phyloP scores from a whole-genome alignment of 805 yeast genomes.

The Candida maesae region DNA sequence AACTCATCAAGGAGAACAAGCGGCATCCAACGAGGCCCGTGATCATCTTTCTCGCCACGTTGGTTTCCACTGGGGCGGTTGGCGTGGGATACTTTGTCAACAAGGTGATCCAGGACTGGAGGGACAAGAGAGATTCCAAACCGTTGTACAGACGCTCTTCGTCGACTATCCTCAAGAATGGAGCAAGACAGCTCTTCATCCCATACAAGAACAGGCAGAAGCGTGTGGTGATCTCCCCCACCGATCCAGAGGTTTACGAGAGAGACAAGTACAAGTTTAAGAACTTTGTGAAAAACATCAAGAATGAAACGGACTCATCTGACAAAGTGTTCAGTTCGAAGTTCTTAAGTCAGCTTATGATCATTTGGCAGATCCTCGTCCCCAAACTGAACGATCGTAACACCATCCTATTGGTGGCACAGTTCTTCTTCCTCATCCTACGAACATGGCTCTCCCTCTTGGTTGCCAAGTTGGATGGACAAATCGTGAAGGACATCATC shows the following conservation, averaged over 20 bases:
- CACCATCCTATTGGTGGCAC: conserved; percentile 60
- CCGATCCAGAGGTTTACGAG: conserved; percentile 28
- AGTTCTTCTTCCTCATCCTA: conserved; percentile 67
- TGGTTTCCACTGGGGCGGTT: conserved; percentile 23
- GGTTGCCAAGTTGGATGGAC: conserved; percentile 89
- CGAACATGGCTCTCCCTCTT: conserved; percentile 85
- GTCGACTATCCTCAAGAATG: conserved; percentile 27
- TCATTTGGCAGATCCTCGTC: conserved; percentile 78
- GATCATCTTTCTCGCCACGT: conserved; percentile 25
- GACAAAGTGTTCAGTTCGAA: conserved; percentile 46
- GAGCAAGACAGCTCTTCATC: conserved; percentile 29
- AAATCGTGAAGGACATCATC: conserved; percentile 83
- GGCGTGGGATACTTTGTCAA: conserved; percentile 21
- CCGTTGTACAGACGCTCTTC: conserved; percentile 28
- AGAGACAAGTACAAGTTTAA: conserved; percentile 26
- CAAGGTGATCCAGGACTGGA: conserved; percentile 26
- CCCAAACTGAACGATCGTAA: conserved; percentile 70
- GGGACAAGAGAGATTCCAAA: conserved; percentile 27
- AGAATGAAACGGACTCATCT: conserved; percentile 18
- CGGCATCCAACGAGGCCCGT: conserved; percentile 27
- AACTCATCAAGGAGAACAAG: conserved; percentile 26
- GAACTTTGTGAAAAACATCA: conserved; percentile 26
- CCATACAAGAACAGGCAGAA: conserved; percentile 28
- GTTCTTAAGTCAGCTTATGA: conserved; percentile 66
- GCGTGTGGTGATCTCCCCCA: conserved; percentile 26